These are phyloP conservation scores for Pseudocercospora macadamiae DNA, from an alignment of 2,329 filamentous ascomycete genomes.

Conservation along the genomic window DNA sequence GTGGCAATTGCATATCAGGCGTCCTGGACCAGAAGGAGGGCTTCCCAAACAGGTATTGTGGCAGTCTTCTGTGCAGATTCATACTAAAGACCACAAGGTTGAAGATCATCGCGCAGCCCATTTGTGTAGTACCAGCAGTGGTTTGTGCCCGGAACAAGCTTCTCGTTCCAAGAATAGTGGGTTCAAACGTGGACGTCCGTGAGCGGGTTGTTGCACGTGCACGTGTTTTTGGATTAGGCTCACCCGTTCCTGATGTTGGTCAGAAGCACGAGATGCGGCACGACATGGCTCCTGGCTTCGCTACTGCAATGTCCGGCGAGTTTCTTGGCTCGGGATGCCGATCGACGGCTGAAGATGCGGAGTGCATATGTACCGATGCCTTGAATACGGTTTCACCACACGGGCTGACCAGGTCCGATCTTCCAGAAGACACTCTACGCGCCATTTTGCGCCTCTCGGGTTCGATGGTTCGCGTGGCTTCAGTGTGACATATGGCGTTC, in stretches of 20 bases:
- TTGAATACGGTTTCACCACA: slow-evolving; percentile 7
- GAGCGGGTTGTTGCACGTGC: slow-evolving; percentile 2
- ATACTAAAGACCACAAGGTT: background rate
- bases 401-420: slow-evolving; percentile 1
- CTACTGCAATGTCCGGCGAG: background rate
- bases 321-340: slow-evolving; percentile 3
- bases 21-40: background rate
- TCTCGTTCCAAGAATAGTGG: slow-evolving; percentile 5
- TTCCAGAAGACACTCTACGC: background rate
- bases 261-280: slow-evolving; percentile 4
- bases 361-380: slow-evolving; percentile 5
- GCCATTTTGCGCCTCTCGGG: background rate
- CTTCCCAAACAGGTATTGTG: background rate
- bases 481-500: background rate
- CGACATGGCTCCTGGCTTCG: slow-evolving; percentile 1
- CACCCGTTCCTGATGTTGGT: background rate
- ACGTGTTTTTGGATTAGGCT: background rate
- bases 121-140: background rate
- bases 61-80: background rate
- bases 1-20: background rate
- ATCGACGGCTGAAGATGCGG: slow-evolving; percentile 13
- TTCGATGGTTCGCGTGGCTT: background rate
- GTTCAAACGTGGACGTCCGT: background rate
- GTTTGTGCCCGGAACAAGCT: background rate
- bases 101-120: background rate